Percentiles rank a stretch among this genome's conserved stretches.
phyloP scores from a whole-genome alignment of 2,329 filamentous ascomycete genomes.

The Colletotrichum godetiae region DNA sequence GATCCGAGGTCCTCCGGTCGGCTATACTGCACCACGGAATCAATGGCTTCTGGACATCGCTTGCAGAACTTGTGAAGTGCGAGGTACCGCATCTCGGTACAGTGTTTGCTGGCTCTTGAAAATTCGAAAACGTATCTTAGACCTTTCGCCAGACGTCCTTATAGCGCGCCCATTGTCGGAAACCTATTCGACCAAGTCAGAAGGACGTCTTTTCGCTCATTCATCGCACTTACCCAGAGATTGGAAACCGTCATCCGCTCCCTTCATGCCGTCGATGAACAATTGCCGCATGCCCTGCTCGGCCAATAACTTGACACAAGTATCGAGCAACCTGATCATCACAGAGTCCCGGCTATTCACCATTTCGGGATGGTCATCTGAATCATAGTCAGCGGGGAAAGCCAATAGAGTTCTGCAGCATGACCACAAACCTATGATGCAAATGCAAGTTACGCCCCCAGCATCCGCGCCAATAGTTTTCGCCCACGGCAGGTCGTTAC shows the following conservation, averaged over 20 bases:
- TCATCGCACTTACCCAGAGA: constrained; percentile 58
- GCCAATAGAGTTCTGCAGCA: background rate
- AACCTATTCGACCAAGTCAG: constrained; percentile 53
- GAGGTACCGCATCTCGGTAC: background rate
- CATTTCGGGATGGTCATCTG: constrained; percentile 57
- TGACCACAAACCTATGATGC: constrained; percentile 61
- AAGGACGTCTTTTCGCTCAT: background rate
- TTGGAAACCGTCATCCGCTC: constrained; percentile 61
- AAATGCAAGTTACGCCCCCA: constrained; percentile 71
- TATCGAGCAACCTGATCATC: constrained; percentile 64
- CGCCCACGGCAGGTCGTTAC: constrained; percentile 67
- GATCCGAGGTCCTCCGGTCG: background rate
- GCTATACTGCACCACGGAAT: background rate
- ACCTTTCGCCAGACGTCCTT: constrained; percentile 60
- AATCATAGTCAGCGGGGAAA: constrained; percentile 11
- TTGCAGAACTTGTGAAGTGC: background rate
- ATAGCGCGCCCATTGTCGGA: constrained; percentile 69
- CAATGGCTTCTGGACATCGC: background rate
- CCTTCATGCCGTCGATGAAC: constrained; percentile 66
- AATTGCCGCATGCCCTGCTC: constrained; percentile 63
- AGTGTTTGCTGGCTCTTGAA: background rate
- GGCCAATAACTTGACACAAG: constrained; percentile 60
- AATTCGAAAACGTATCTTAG: constrained; percentile 2
- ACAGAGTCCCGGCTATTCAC: constrained; percentile 59
- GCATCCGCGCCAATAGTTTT: constrained; percentile 60